A percentile compares a stretch with the other conserved stretches of the same genome.
These are phyloP conservation scores for Verticillium nonalfalfae DNA, from an alignment of 2,329 filamentous ascomycete genomes.

Conservation along the genomic window DNA sequence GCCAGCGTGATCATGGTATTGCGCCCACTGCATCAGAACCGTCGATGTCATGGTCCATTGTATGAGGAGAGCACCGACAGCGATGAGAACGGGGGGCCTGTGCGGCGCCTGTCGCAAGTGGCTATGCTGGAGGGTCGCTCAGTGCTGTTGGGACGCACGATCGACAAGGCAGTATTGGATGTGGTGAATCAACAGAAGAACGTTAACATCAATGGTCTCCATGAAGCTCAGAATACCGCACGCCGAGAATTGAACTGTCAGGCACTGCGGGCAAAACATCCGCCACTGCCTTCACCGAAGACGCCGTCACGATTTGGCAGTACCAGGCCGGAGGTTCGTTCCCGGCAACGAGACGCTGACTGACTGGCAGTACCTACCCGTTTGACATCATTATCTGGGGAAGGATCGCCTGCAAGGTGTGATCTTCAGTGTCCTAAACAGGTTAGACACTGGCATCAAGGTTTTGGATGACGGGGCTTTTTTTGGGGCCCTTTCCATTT, in stretches of 20 bases:
- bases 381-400: not conserved
- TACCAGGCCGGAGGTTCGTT: not conserved
- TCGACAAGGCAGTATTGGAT: too few relatives aligned
- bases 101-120: too few relatives aligned
- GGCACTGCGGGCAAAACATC: not conserved
- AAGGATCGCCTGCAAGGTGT: not conserved
- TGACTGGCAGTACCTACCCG: too few relatives aligned
- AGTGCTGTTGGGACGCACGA: too few relatives aligned
- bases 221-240: not conserved
- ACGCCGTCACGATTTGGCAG: not conserved
- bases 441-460: not conserved
- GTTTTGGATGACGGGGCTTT: not conserved
- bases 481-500: not conserved
- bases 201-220: not conserved
- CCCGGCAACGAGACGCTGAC: not conserved
- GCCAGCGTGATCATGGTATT: not conserved
- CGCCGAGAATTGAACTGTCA: not conserved
- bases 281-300: not conserved
- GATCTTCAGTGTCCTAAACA: not conserved
- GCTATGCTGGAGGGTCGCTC: too few relatives aligned
- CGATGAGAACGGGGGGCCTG: too few relatives aligned
- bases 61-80: too few relatives aligned
- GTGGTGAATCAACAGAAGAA: too few relatives aligned
- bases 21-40: not conserved
- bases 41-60: not conserved